Base-by-base conservation (phyloP, 176 grass and related monocot genomes). In the Oryza australiensis region DNA sequence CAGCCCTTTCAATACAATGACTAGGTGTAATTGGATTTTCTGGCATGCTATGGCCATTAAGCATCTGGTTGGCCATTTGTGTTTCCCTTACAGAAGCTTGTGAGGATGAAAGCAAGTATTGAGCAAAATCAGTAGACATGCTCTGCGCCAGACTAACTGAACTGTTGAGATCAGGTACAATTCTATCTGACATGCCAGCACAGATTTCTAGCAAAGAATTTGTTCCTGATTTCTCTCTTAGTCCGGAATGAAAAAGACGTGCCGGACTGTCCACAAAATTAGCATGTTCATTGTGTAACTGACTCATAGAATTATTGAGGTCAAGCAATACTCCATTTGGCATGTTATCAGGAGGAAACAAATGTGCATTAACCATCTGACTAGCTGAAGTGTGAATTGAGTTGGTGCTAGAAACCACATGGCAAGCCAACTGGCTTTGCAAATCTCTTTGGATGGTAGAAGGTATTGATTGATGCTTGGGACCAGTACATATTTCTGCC, bases 301-400 rank as follows among this genome's bases (percentile, higher is more conserved):
- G 81, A 76, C 72, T 76, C 1, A 34, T 42, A 66, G 85, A 83
- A 82, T 29, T 77, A 76, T 92, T 86, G 49, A 92, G 87, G 84
- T 92, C 85, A 82, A 94, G 63, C 42, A 73, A 55, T 48, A 84
- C 23, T 29, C 60, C 60, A 74, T 75, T 88, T 78, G 76, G 42
- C 51, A 46, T 74, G 75, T 72, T 77, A 57, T 30, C 42, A 59
- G 62, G 32, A 57, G 73, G 72, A 46, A 76, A 62, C 45, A 74
- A 70, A 33, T 66, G 72, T 72, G 49, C 33, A 51, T 81, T 34
- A 70, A 28, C 76, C 60, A 74, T 72, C 42, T 62, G 63, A 42
- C 38, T 53, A 59, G 49, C 66, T 75, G 69, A 48, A 62, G 33
- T 70, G 26, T 63, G 49, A 79, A 72, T 37, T 70, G 67, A 59